These are phyloP conservation scores for Tetraselmis chui DNA, from an alignment of 139 green algal genomes.

Conservation along the genomic window DNA sequence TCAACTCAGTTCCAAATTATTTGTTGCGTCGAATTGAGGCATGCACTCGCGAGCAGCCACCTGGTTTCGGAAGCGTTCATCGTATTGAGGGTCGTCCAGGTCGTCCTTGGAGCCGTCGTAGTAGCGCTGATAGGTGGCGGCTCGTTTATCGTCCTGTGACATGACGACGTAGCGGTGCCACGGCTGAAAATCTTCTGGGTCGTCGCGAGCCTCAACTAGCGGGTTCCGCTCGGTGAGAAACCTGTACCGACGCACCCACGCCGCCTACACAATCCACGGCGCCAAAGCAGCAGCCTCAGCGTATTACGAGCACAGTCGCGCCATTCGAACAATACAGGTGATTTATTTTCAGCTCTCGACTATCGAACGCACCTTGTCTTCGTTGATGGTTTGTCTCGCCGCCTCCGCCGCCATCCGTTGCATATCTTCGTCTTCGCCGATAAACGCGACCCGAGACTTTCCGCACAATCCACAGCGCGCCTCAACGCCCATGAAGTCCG, in stretches of 20 bases:
- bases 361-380: too few relatives aligned
- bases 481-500: background rate
- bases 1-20: too few relatives aligned
- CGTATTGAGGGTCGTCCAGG: background rate
- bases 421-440: background rate
- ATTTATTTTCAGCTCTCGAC: too few relatives aligned
- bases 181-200: background rate
- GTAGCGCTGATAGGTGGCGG: background rate
- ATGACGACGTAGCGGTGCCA: background rate
- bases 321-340: too few relatives aligned
- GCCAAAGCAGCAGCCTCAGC: too few relatives aligned
- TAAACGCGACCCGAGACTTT: background rate
- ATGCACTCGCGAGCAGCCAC: too few relatives aligned
- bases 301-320: too few relatives aligned
- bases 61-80: background rate
- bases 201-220: background rate
- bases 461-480: background rate
- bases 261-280: too few relatives aligned
- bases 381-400: background rate
- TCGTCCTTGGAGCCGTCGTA: background rate
- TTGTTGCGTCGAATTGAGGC: too few relatives aligned
- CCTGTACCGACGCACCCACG: background rate
- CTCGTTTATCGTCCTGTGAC: background rate
- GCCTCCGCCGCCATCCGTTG: background rate
- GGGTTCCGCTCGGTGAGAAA: background rate